Evolutionary conservation across 2,329 filamentous ascomycete species (phyloP).

Genomic region (Fusarium sp.): DNA sequence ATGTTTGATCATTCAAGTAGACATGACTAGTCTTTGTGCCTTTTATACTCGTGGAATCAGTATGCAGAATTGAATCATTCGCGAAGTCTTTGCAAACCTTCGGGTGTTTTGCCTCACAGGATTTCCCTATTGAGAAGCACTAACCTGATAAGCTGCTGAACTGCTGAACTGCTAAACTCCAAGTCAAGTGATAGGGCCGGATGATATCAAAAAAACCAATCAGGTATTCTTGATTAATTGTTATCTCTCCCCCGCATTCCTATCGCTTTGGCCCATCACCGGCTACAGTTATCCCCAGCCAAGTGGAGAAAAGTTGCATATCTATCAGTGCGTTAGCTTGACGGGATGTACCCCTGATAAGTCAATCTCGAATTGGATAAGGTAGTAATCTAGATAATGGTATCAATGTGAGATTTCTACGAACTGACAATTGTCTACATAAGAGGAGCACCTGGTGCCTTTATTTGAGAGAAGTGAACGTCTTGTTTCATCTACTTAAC

Average conservation of each 20-base stretch:
- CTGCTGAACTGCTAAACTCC: neutral
- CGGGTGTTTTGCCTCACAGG: neutral
- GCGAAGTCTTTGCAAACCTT: neutral
- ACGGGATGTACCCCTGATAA: neutral
- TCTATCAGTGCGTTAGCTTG: neutral
- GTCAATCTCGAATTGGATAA: neutral
- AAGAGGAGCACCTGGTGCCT: neutral
- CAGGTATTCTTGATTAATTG: neutral
- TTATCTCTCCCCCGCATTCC: neutral
- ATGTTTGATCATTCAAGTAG: neutral
- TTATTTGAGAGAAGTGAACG: neutral
- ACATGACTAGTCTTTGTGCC: neutral
- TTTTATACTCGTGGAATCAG: neutral
- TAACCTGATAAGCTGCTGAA: neutral
- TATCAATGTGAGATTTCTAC: neutral
- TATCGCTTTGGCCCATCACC: neutral
- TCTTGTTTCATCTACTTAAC: too few species aligned
- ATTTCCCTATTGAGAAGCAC: neutral
- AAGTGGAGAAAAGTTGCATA: neutral
- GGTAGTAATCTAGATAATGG: neutral
- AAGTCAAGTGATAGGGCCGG: neutral
- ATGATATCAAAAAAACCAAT: neutral
- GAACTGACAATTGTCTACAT: neutral
- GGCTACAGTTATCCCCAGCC: neutral
- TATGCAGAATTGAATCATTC: neutral